Evolutionary conservation across 208 protist species (phyloP).

Genomic region (Crithidia mellificae): DNA sequence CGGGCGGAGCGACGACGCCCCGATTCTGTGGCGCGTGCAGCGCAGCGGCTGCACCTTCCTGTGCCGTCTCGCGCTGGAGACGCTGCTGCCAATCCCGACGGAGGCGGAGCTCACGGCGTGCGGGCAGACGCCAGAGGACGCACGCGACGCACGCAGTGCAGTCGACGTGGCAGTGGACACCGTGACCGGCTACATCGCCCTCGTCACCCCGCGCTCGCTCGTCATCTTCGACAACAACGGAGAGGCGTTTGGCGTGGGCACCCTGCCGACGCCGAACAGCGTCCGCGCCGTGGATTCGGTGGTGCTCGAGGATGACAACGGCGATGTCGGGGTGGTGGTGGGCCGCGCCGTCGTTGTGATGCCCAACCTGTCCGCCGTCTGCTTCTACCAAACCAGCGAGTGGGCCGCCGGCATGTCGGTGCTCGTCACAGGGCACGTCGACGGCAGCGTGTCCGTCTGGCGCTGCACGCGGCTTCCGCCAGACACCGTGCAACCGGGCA

Average conservation of each 20-base stretch:
- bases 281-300: slow-evolving; percentile 19
- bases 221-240: slow-evolving; percentile 80
- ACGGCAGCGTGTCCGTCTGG: slow-evolving; percentile 80
- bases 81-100: slow-evolving; percentile 22
- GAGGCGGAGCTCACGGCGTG: background rate
- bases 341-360: slow-evolving; percentile 24
- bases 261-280: slow-evolving; percentile 30
- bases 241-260: slow-evolving; percentile 57
- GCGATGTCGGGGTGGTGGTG: slow-evolving; percentile 55
- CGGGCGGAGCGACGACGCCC: slow-evolving; percentile 44
- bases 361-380: slow-evolving; percentile 55
- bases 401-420: slow-evolving; percentile 77
- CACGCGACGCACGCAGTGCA: slow-evolving; percentile 30
- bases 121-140: slow-evolving; percentile 2
- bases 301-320: slow-evolving; percentile 57
- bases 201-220: slow-evolving; percentile 60
- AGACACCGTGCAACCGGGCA: slow-evolving; percentile 53
- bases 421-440: slow-evolving; percentile 72
- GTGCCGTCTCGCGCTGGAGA: slow-evolving; percentile 37
- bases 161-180: slow-evolving; percentile 56
- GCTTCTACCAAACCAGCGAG: slow-evolving; percentile 71
- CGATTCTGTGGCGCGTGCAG: slow-evolving; percentile 80
- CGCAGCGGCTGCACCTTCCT: slow-evolving; percentile 47
- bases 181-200: slow-evolving; percentile 39
- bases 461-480: slow-evolving; percentile 73